Evolutionary conservation across 78 protist genomes (phyloP).

Genomic region (Emiliania huxleyi): DNA sequence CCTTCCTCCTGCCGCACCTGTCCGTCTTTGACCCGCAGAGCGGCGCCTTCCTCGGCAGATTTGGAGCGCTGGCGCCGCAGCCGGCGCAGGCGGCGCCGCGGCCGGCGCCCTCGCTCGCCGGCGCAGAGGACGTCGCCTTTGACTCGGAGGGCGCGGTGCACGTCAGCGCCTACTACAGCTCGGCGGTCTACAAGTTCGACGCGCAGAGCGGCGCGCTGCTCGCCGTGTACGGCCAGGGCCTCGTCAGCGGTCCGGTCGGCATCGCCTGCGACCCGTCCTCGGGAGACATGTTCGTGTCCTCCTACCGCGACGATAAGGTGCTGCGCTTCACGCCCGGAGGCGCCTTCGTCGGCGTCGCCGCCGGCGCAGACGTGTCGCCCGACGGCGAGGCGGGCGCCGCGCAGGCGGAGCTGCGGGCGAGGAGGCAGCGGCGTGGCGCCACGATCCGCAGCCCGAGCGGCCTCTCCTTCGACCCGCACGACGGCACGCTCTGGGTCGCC

Average conservation of each 20-base stretch:
- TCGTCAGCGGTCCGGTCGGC: not conserved
- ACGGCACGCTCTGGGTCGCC: not conserved
- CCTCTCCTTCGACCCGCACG: not conserved
- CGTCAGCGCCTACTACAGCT: not conserved
- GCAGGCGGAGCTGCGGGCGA: not conserved
- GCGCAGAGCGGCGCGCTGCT: not conserved
- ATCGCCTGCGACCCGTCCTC: not conserved
- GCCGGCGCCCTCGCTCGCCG: not conserved
- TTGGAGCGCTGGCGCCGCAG: too few species aligned
- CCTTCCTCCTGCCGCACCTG: not conserved
- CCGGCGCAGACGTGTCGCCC: too few species aligned
- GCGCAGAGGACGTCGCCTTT: not conserved
- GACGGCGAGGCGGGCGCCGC: too few species aligned
- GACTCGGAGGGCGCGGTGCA: not conserved
- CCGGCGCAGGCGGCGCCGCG: too few species aligned
- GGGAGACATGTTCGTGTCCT: not conserved
- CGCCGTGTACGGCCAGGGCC: not conserved
- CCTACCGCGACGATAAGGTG: not conserved
- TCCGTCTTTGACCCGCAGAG: too few species aligned
- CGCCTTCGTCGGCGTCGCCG: not conserved
- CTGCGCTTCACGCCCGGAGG: not conserved
- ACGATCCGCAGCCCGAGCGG: not conserved
- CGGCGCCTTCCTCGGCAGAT: too few species aligned
- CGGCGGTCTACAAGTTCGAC: not conserved
- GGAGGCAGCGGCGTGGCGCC: not conserved